Percentiles rank a stretch among this genome's conserved stretches.
phyloP scores from a whole-genome alignment of 2,329 filamentous ascomycete genomes.

The Lachnum nothofagi region DNA sequence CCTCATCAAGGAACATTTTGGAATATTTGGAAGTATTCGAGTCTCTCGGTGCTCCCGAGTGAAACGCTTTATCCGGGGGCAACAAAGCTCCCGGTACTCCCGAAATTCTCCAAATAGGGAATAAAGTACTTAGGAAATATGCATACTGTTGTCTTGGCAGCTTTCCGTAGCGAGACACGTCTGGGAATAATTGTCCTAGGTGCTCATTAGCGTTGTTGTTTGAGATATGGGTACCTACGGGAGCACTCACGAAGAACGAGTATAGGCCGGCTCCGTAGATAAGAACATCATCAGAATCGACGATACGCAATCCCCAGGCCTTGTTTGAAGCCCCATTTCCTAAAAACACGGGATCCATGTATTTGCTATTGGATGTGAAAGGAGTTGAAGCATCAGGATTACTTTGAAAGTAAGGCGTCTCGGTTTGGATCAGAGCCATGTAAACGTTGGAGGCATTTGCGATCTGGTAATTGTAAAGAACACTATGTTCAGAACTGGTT shows the following conservation, averaged over 20 bases:
- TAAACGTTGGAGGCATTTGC: conserved; percentile 72
- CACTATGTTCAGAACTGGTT: conserved; percentile 62
- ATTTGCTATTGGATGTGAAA: conserved; percentile 54
- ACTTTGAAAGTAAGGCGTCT: conserved; percentile 83
- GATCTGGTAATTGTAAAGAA: conserved; percentile 81
- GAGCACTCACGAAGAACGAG: conserved; percentile 57
- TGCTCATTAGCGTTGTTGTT: neutral
- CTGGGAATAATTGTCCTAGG: conserved; percentile 65
- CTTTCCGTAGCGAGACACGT: conserved; percentile 60
- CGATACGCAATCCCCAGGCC: conserved; percentile 69
- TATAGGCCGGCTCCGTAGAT: conserved; percentile 73
- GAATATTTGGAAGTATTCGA: too few species aligned
- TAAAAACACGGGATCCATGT: conserved; percentile 64
- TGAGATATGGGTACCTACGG: neutral
- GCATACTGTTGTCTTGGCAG: conserved; percentile 76
- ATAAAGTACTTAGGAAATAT: too few species aligned
- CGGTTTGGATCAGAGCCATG: conserved; percentile 79
- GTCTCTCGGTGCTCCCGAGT: too few species aligned
- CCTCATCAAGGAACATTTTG: too few species aligned
- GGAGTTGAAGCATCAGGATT: conserved; percentile 69
- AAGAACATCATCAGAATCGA: conserved; percentile 61
- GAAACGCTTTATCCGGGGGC: too few species aligned
- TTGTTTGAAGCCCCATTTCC: conserved; percentile 47
- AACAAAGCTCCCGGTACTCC: too few species aligned
- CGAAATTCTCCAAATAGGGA: too few species aligned